phyloP scores from a whole-genome alignment of 306 rosid species.

The Cicer cuneatum region DNA sequence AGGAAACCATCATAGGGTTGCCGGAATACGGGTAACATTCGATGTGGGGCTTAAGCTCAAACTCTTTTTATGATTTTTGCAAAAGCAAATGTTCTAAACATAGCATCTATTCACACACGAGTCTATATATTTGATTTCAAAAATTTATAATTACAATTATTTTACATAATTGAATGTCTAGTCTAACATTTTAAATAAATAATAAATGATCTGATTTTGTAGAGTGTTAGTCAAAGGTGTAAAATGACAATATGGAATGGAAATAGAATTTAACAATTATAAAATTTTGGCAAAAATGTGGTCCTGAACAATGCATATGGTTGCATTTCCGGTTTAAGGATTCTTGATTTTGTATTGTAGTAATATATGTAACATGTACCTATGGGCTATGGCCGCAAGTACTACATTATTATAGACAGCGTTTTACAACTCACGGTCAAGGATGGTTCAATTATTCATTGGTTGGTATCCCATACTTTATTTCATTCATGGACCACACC shows the following conservation, averaged over 20 bases:
- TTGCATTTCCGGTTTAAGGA: slow-evolving; percentile 9
- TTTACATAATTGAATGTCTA: background rate
- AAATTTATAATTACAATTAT: background rate
- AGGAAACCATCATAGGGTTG: slow-evolving; percentile 42
- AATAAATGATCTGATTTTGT: background rate
- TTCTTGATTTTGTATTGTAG: background rate
- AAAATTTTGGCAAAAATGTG: slow-evolving; percentile 1
- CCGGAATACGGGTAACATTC: slow-evolving; percentile 52
- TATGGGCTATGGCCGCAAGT: background rate
- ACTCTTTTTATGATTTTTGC: background rate
- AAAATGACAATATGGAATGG: background rate
- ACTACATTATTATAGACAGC: slow-evolving; percentile 30
- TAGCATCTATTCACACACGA: background rate
- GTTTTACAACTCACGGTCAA: slow-evolving; percentile 38
- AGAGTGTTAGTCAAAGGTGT: background rate
- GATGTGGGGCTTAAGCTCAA: slow-evolving; percentile 31
- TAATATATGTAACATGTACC: slow-evolving; percentile 15
- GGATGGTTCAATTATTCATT: slow-evolving; percentile 37
- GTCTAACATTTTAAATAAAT: background rate
- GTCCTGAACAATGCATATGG: slow-evolving; percentile 21
- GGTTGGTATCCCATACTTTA: slow-evolving; percentile 44
- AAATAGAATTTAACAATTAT: background rate
- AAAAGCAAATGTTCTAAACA: background rate
- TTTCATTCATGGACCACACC: slow-evolving; percentile 46
- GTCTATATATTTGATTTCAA: background rate